These are phyloP conservation scores for Solanum sparsipilum DNA, from an alignment of 257 asterid genomes.

Conservation along the genomic window DNA sequence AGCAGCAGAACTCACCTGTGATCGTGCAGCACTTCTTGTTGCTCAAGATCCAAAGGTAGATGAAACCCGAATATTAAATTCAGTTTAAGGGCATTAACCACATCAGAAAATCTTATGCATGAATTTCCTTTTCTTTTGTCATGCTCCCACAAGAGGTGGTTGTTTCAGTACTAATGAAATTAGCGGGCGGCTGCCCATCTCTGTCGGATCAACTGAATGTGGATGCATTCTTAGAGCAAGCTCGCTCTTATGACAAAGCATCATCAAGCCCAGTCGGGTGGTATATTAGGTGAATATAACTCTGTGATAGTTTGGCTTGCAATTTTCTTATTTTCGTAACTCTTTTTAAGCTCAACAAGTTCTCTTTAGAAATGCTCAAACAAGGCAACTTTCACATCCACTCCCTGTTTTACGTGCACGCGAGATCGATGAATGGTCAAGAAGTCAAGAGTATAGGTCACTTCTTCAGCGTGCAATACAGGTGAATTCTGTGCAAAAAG, in stretches of 20 bases:
- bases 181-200: slow-evolving; percentile 98
- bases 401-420: slow-evolving; percentile 92
- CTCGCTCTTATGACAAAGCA: slow-evolving; percentile 88
- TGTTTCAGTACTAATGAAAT: slow-evolving; percentile 89
- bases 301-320: background rate
- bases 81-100: background rate
- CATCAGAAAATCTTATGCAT: slow-evolving; percentile 6
- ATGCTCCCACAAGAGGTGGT: slow-evolving; percentile 92
- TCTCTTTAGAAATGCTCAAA: slow-evolving; percentile 75
- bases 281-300: slow-evolving; percentile 62
- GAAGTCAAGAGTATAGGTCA: slow-evolving; percentile 62
- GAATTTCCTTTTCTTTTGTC: slow-evolving; percentile 6
- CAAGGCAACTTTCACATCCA: slow-evolving; percentile 92
- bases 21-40: slow-evolving; percentile 92
- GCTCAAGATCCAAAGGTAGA: slow-evolving; percentile 92
- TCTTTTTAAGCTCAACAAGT: background rate
- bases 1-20: slow-evolving; percentile 96
- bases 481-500: slow-evolving; percentile 25
- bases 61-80: background rate
- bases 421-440: slow-evolving; percentile 95
- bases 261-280: slow-evolving; percentile 92
- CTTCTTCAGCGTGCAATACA: slow-evolving; percentile 43
- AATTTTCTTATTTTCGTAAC: background rate
- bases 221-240: slow-evolving; percentile 97
- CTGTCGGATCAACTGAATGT: slow-evolving; percentile 83